A percentile compares a stretch with the other conserved stretches of the same genome.
Evolutionary conservation across 108 stramenopile genomes (phyloP).

Genomic region (Cyclotella atomus): DNA sequence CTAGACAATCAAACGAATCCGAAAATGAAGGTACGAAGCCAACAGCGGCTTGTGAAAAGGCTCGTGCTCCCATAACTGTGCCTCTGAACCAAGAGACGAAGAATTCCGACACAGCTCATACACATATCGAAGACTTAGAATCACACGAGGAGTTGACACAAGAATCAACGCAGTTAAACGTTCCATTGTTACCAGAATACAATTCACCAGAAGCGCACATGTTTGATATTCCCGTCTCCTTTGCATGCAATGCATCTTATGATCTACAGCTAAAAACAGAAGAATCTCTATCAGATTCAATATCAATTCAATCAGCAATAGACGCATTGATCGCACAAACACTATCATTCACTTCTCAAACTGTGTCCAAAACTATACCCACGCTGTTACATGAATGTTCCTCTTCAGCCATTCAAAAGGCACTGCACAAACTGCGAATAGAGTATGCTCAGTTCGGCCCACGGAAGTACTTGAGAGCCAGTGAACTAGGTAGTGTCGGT

Average conservation of each 20-base stretch:
- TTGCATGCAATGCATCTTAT: neutral
- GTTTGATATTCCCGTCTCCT: conserved; percentile 20
- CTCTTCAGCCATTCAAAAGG: conserved; percentile 26
- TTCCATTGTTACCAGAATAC: conserved; percentile 16
- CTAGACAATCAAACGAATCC: too few species aligned
- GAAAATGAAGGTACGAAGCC: too few species aligned
- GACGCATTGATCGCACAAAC: conserved; percentile 14
- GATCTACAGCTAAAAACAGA: neutral
- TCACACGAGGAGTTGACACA: neutral
- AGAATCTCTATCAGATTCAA: conserved; percentile 13
- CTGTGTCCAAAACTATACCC: conserved; percentile 32
- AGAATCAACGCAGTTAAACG: neutral
- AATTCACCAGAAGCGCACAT: conserved; percentile 25
- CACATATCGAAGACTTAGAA: too few species aligned
- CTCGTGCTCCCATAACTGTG: too few species aligned
- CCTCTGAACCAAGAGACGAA: too few species aligned
- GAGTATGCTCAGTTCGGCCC: conserved; percentile 34
- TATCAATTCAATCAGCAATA: conserved; percentile 12
- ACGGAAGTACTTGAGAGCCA: conserved; percentile 23
- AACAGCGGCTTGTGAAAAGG: too few species aligned
- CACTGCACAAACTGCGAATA: conserved; percentile 20
- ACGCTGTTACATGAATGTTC: conserved; percentile 31
- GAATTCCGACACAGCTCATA: too few species aligned
- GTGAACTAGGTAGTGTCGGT: conserved; percentile 30
- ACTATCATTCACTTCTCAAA: conserved; percentile 19